Base-by-base conservation (phyloP, 768 basidiomycete species). In the Agaricus bisporus region DNA sequence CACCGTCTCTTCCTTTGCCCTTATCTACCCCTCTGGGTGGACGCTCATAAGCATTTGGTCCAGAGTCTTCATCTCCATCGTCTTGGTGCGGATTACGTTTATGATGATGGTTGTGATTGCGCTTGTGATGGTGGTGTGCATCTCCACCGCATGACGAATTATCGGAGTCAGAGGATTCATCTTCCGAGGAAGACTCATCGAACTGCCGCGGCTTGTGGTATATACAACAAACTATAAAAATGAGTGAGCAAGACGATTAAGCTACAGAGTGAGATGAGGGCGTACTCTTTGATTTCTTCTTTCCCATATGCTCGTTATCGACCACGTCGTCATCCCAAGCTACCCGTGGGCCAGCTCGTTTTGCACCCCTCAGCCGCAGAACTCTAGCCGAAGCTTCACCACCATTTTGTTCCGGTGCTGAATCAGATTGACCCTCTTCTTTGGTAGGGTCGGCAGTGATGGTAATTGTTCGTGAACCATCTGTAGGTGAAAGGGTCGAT, bases 221-320 rank as follows among this genome's bases (percentile, higher is more conserved):
- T 63, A 98, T 95, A 67, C 94, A 98, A 66, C 94, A 98, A 47
- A 97, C 94, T 98, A 49, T 20, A 58, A n/a, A n/a, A 38, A n/a
- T 15, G 12, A 43, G 9, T 39, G 56, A 11, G 32, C 11, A 32
- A 32, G 32, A 32, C 11, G 8, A 32, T 7, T 29, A 32, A 28
- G 25, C 11, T 37, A 51, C 22, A 12, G n/a, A 18, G 14, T 15
- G 22, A 20, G 28, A 50, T 49, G 48, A 32, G 17, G 4, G 79
- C 88, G 58, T 59, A 95, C 95, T 93, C 72, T 98, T 98, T 26
- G 91, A 92, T 58, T 88, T 91, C 70, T 97, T 95, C 76, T 80
- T 84, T 6, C 91, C 91, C 55, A 84, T 79, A 0, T 85, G 85
- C 62, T 98, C 95, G 63, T 98, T 97, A 66, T 98, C 95, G 2